phyloP scores from a whole-genome alignment of 1,284 basidiomycete genomes.

The Amylostereum areolatum region DNA sequence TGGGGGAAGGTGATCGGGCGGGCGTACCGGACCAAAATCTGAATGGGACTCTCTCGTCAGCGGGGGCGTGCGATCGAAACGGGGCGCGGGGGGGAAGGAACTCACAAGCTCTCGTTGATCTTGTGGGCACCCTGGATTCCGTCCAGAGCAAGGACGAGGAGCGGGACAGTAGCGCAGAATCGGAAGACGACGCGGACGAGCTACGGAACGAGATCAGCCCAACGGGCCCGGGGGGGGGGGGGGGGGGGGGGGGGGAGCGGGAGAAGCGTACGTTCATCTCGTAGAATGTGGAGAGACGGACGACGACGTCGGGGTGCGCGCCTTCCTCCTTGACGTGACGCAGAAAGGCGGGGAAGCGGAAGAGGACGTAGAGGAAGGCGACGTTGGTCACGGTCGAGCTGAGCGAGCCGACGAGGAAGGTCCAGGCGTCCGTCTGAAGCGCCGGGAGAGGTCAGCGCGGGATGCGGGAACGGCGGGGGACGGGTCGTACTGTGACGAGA shows the following conservation, averaged over 20 bases:
- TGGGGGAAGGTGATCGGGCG: too few relatives aligned
- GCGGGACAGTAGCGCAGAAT: conserved; percentile 61
- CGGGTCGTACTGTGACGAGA: conserved; percentile 43
- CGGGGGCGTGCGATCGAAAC: too few relatives aligned
- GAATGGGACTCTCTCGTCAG: too few relatives aligned
- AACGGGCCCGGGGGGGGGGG: too few relatives aligned
- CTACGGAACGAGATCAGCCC: too few relatives aligned
- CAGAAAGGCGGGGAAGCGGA: conserved; percentile 62
- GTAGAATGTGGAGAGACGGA: conserved; percentile 64
- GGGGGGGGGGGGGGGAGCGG: neutral
- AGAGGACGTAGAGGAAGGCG: conserved; percentile 60
- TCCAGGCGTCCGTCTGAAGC: conserved; percentile 56
- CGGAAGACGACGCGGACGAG: conserved; percentile 60
- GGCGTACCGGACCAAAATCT: conserved; percentile 48
- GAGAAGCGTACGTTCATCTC: conserved; percentile 58
- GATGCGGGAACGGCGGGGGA: conserved; percentile 1
- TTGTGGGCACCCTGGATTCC: conserved; percentile 41
- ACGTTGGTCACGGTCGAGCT: conserved; percentile 60
- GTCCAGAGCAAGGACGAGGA: conserved; percentile 59
- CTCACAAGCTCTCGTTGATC: conserved; percentile 49
- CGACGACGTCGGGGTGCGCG: conserved; percentile 62
- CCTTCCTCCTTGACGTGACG: conserved; percentile 61
- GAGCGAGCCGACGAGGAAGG: conserved; percentile 60
- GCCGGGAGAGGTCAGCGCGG: neutral
- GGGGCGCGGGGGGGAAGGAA: conserved; percentile 2